These are phyloP conservation scores for Bipolaris victoriae DNA, from an alignment of 2,329 filamentous ascomycete genomes.

Conservation along the genomic window DNA sequence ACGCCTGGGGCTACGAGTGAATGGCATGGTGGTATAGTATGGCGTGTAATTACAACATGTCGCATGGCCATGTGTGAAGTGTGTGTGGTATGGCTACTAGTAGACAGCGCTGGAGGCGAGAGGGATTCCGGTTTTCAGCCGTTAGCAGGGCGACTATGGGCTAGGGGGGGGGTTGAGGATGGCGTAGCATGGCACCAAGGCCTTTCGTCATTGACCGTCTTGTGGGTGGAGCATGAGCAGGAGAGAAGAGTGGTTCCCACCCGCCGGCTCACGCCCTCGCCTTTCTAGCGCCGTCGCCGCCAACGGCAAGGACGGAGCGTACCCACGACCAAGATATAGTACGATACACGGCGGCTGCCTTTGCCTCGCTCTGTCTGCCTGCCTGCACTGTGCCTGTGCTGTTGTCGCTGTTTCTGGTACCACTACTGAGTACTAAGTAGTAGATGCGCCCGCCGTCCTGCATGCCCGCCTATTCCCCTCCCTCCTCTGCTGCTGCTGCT, in stretches of 20 bases:
- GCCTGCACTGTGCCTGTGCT: background rate
- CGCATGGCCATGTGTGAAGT: too few relatives aligned
- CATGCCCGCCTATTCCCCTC: background rate
- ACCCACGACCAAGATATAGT: slow-evolving; percentile 9
- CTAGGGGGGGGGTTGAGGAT: slow-evolving; percentile 5
- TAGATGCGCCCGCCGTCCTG: background rate
- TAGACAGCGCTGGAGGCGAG: background rate
- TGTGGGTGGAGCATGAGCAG: slow-evolving; percentile 16
- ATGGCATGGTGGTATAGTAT: too few relatives aligned
- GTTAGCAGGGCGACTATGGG: slow-evolving; percentile 28
- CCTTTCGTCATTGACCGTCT: slow-evolving; percentile 32
- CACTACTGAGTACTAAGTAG: background rate
- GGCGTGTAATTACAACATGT: too few relatives aligned
- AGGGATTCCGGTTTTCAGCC: slow-evolving; percentile 30
- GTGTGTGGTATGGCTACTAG: too few relatives aligned
- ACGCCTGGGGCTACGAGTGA: slow-evolving; percentile 22
- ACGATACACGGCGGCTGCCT: slow-evolving; percentile 15
- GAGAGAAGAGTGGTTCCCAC: slow-evolving; percentile 22
- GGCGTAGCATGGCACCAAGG: background rate
- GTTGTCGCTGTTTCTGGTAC: background rate
- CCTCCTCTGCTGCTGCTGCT: background rate
- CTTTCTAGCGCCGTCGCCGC: slow-evolving; percentile 30
- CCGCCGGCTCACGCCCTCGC: slow-evolving; percentile 23
- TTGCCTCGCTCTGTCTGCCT: background rate
- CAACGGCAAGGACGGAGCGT: slow-evolving; percentile 30